Evolutionary conservation across 1,284 basidiomycete genomes (phyloP).

Genomic region (Ganoderma multipileum): DNA sequence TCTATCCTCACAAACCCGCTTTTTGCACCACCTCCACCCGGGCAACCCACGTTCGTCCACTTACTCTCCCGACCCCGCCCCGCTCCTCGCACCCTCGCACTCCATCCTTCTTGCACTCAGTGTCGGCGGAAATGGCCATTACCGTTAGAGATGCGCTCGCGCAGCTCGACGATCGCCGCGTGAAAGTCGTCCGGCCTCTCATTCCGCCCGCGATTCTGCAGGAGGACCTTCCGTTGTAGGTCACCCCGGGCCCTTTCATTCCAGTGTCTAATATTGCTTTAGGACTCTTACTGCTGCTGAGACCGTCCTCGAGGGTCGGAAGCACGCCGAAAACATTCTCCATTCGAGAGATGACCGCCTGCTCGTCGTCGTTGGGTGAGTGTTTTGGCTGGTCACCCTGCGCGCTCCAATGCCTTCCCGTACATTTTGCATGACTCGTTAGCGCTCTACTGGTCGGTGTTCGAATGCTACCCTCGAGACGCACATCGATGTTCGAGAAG

Average conservation of each 20-base stretch:
- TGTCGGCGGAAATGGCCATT: conserved; percentile 55
- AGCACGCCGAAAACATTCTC: conserved; percentile 80
- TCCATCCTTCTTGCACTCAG: conserved; percentile 34
- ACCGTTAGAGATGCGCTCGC: conserved; percentile 80
- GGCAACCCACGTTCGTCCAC: not conserved
- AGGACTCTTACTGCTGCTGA: conserved; percentile 78
- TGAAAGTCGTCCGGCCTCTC: conserved; percentile 85
- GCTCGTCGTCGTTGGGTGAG: conserved; percentile 87
- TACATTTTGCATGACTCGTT: not conserved
- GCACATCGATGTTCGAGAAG: not conserved
- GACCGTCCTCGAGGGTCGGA: conserved; percentile 87
- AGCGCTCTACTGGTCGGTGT: conserved; percentile 2
- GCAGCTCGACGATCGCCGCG: conserved; percentile 86
- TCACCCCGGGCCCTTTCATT: not conserved
- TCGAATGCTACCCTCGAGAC: conserved; percentile 18
- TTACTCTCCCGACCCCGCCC: conserved; percentile 5
- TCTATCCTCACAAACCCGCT: conserved; percentile 4
- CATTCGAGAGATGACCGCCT: conserved; percentile 89
- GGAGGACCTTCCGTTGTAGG: conserved; percentile 84
- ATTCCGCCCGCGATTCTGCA: conserved; percentile 93
- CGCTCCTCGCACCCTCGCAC: conserved; percentile 6
- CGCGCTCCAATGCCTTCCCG: not conserved
- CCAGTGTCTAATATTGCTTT: not conserved
- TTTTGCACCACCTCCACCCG: not conserved
- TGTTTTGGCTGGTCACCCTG: conserved; percentile 17